Conservation (phyloP, 108 stramenopile genomes). For the Cyclotella choctawhatcheeana region DNA sequence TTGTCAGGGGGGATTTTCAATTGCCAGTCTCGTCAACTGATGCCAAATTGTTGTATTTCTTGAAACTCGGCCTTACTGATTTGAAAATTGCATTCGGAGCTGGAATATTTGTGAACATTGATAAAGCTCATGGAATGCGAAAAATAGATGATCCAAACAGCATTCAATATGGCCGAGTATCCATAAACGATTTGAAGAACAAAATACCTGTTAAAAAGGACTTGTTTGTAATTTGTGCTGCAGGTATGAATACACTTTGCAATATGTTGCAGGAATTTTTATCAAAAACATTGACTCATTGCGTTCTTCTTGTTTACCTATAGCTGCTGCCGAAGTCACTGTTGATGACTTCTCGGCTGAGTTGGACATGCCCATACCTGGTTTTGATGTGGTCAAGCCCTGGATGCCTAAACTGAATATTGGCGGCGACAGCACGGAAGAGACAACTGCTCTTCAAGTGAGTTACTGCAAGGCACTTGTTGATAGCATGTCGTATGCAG, state of each 20-base stretch:
- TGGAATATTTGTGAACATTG: conserved; percentile 44
- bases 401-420: conserved; percentile 1
- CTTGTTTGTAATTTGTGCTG: conserved; percentile 33
- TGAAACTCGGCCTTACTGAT: conserved; percentile 19
- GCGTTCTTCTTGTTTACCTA: too few relatives aligned
- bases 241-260: too few relatives aligned
- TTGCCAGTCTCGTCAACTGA: conserved; percentile 3
- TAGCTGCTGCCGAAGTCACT: conserved; percentile 4
- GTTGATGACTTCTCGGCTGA: not conserved
- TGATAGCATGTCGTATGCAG: not conserved
- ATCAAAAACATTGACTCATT: too few relatives aligned
- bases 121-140: conserved; percentile 40
- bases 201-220: conserved; percentile 32
- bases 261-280: too few relatives aligned
- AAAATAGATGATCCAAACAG: conserved; percentile 8
- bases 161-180: conserved; percentile 16
- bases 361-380: conserved; percentile 3
- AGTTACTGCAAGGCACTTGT: not conserved
- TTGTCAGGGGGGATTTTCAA: conserved; percentile 11
- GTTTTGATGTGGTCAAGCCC: conserved; percentile 2
- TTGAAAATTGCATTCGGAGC: conserved; percentile 28
- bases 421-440: not conserved
- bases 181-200: conserved; percentile 13
- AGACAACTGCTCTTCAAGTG: not conserved
- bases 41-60: conserved; percentile 38